Conservation (phyloP, 345 rosid species). For the Populus nigra region DNA sequence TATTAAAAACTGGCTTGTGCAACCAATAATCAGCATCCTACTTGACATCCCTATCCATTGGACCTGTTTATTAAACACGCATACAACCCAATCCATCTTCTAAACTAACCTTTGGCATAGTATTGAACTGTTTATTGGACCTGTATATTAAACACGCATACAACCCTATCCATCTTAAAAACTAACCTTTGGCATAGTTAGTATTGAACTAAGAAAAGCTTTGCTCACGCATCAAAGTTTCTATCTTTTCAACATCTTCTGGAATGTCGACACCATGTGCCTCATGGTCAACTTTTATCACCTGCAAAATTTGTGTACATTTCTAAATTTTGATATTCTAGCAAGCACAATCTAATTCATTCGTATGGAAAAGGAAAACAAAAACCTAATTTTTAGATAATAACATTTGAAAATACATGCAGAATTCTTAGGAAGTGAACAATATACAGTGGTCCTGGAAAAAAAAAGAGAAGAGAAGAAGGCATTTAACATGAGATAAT, state of each 20-base stretch:
- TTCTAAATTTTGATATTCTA: background rate
- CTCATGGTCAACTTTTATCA: constrained; percentile 85
- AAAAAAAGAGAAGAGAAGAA: background rate
- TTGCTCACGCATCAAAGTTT: constrained; percentile 67
- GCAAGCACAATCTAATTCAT: background rate
- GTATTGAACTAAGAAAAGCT: constrained; percentile 45
- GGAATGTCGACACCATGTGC: constrained; percentile 90
- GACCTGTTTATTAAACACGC: background rate
- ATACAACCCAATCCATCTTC: background rate
- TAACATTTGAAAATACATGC: background rate
- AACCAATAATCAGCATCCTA: background rate
- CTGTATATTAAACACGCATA: background rate
- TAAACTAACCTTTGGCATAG: background rate
- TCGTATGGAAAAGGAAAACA: background rate
- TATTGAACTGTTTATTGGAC: background rate
- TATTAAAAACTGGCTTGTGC: background rate
- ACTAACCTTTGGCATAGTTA: background rate
- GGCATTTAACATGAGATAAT: background rate
- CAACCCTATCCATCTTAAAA: background rate
- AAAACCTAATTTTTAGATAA: background rate
- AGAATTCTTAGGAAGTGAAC: background rate
- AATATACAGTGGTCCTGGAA: background rate
- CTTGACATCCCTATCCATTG: background rate
- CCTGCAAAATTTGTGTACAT: constrained; percentile 40
- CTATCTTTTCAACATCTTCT: constrained; percentile 80